These are phyloP conservation scores for Musa itinerans DNA, from an alignment of 176 grass and related monocot species.

Conservation along the genomic window DNA sequence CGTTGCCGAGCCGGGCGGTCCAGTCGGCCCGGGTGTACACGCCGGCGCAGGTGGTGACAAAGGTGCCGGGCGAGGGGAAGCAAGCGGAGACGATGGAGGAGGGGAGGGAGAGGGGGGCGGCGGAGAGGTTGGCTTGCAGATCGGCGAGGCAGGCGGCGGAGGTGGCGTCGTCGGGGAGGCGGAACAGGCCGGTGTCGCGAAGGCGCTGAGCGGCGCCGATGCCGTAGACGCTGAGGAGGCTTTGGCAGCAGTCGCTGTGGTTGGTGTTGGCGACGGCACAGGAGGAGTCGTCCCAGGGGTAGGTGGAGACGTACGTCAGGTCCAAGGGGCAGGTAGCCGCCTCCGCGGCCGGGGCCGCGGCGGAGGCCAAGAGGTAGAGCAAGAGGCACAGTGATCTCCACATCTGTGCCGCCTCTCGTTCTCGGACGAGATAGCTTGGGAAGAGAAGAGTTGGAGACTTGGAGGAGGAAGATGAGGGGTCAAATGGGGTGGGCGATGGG, in stretches of 20 bases:
- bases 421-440: background rate
- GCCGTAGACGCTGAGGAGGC: slow-evolving; percentile 51
- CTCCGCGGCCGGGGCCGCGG: background rate
- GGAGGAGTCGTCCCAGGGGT: slow-evolving; percentile 57
- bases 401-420: background rate
- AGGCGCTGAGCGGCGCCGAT: slow-evolving; percentile 50
- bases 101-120: slow-evolving; percentile 48
- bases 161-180: slow-evolving; percentile 38
- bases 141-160: slow-evolving; percentile 45
- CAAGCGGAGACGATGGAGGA: slow-evolving; percentile 36
- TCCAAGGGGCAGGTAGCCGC: slow-evolving; percentile 48
- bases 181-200: slow-evolving; percentile 48
- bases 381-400: slow-evolving; percentile 16
- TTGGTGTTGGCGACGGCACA: slow-evolving; percentile 39
- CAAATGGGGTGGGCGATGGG: too few relatives aligned
- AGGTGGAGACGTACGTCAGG: slow-evolving; percentile 58
- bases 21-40: slow-evolving; percentile 33
- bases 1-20: slow-evolving; percentile 8
- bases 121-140: slow-evolving; percentile 34
- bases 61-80: slow-evolving; percentile 35
- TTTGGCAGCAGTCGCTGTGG: slow-evolving; percentile 45
- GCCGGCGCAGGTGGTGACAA: slow-evolving; percentile 61
- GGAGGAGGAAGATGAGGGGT: too few relatives aligned
- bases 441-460: too few relatives aligned
- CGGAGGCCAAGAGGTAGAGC: background rate